A percentile compares a stretch with the other conserved stretches of the same genome.
Evolutionary conservation across 352 stramenopile species (phyloP).

Genomic region (Pythium utonaiense): DNA sequence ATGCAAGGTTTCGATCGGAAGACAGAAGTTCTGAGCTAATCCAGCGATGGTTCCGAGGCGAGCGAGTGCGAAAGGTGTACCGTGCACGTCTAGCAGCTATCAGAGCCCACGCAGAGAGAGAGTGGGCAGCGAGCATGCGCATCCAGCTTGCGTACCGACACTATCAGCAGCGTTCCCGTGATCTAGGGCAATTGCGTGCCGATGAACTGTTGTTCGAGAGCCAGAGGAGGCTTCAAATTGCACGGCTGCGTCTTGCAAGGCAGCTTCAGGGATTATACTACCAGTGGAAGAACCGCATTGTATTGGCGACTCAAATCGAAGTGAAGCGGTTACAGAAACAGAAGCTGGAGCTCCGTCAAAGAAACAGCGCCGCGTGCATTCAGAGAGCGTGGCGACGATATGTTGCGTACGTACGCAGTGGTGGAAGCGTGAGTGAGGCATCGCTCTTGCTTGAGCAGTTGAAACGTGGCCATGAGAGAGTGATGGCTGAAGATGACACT

Average conservation of each 20-base stretch:
- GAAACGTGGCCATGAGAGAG: slow-evolving; percentile 31
- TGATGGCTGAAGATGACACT: slow-evolving; percentile 17
- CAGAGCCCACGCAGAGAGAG: slow-evolving; percentile 6
- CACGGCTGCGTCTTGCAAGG: slow-evolving; percentile 35
- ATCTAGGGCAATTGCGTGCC: not conserved
- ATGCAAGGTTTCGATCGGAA: slow-evolving; percentile 40
- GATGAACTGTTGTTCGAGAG: slow-evolving; percentile 39
- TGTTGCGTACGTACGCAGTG: not conserved
- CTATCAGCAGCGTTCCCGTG: not conserved
- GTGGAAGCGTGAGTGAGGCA: slow-evolving; percentile 12
- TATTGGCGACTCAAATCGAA: slow-evolving; percentile 1
- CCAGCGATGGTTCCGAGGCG: slow-evolving; percentile 50
- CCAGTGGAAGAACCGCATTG: slow-evolving; percentile 22
- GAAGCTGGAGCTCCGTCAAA: slow-evolving; percentile 14
- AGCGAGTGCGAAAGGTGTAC: slow-evolving; percentile 31
- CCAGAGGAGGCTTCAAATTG: slow-evolving; percentile 28
- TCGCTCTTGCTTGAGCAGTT: slow-evolving; percentile 46
- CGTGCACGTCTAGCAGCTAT: slow-evolving; percentile 17
- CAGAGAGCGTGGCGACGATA: slow-evolving; percentile 42
- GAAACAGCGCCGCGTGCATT: slow-evolving; percentile 24
- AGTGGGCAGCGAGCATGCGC: slow-evolving; percentile 11
- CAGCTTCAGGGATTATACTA: slow-evolving; percentile 45
- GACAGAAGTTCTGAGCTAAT: slow-evolving; percentile 30
- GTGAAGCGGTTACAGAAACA: not conserved
- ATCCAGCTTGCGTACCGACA: slow-evolving; percentile 19